Evolutionary conservation across 2,329 filamentous ascomycete genomes (phyloP), one percentile per base, ranked within the genome.

Genomic region (Passalora sequoiae): DNA sequence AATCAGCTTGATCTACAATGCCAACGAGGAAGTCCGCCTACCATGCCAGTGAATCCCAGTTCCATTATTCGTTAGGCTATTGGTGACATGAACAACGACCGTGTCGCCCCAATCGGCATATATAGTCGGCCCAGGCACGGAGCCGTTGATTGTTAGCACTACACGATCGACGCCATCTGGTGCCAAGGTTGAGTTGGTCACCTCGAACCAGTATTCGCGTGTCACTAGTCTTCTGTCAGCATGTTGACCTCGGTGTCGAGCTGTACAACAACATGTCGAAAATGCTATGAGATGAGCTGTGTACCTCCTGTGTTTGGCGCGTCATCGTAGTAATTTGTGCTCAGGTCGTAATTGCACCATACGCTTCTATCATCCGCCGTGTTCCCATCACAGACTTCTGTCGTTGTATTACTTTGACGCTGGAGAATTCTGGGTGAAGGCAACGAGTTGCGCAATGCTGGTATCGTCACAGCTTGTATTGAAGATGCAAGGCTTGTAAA

Each of bases 1-100:
- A 16, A 21, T 37, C 20, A 32, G 15, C 29, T 32, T 16, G 24
- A 12, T 13, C 10, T 32, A 8, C n/a, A 27, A 13, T 12, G 37
- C 22, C 10, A n/a, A 2, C 12, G n/a, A 25, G 6, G 24, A 25
- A n/a, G 3, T 21, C 2, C 5, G n/a, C n/a, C 20, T 16, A 38
- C 40, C 73, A 46, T 76, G 73, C 66, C 69, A 76, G 51, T 75
- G 73, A 24, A 76, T 65, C 6, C 68, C 60, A 8, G 71, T 75
- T 27, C 72, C 73, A 43, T 75, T 74, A 20, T 62, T 54, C 6
- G 38, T 28, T 2, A 71, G 60, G 13, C 55, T 64, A 36, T 70
- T 59, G 20, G 63, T 66, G 4, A 68, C 60, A 38, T 49, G 47
- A 7, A 58, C 46, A 9, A 38, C 31, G 4, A 60, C 43, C 3